A percentile compares a stretch with the other conserved stretches of the same genome.
Conservation (phyloP, 2,329 filamentous ascomycete genomes). For the Trichoderma sp. region DNA sequence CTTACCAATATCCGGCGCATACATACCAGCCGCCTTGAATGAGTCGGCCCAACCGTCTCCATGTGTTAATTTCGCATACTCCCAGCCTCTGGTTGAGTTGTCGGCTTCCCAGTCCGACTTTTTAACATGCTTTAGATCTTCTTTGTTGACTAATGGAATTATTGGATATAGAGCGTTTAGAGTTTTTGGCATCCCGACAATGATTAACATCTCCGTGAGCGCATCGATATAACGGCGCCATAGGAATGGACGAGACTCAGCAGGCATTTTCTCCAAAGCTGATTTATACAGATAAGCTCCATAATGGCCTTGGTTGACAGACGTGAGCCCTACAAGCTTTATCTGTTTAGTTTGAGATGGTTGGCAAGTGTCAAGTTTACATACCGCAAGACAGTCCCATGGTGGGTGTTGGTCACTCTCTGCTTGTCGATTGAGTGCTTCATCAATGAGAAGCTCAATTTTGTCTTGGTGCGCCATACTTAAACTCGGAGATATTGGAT, state of each 20-base stretch:
- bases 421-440: not conserved
- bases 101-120: not conserved
- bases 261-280: not conserved
- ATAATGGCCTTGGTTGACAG: not conserved
- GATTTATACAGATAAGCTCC: not conserved
- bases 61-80: conserved; percentile 5
- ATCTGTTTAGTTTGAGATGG: not conserved
- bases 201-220: not conserved
- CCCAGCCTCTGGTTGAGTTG: not conserved
- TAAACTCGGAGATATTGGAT: not conserved
- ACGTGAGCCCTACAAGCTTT: conserved; percentile 8
- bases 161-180: not conserved
- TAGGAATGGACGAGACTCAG: not conserved
- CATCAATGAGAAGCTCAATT: not conserved
- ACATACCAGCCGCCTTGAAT: not conserved
- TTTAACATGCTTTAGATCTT: not conserved
- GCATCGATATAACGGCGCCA: conserved; percentile 10
- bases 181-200: conserved; percentile 15
- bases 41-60: not conserved
- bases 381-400: conserved; percentile 4
- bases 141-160: not conserved
- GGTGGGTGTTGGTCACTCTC: not conserved
- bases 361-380: not conserved
- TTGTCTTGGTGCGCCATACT: not conserved
- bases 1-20: conserved; percentile 12